Evolutionary conservation across 1,284 basidiomycete genomes (phyloP), one percentile per base, ranked within the genome.

Genomic region (Coniferiporia sulphurascens): DNA sequence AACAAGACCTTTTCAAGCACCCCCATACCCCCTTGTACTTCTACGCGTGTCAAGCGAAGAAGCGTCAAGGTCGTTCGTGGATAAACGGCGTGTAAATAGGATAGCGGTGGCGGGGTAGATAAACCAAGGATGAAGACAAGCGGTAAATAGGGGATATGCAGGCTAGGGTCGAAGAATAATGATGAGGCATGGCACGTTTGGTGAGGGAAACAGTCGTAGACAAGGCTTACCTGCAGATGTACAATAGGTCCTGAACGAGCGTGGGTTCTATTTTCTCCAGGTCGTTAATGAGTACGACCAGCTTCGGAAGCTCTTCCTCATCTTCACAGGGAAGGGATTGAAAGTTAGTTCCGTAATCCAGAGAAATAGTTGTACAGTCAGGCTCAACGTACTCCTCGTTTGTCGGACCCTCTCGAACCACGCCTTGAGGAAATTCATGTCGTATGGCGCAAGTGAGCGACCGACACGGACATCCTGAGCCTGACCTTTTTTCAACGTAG

Each of bases 201-300:
- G 5, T 5, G 27, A 27, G 27, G 27, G 27, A 27, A 27, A 5
- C n/a, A 27, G 27, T 5, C 5, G 35, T 22, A 44, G 41, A 45
- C 52, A 35, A 12, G 10, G 59, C 65, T 34, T 64, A 85, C 87
- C 85, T 87, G 74, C 80, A 86, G 22, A 89, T 84, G 59, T 85
- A 79, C 49, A 89, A 80, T 8, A 88, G 65, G 65, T 89, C 86
- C 65, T 85, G 81, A 52, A 89, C 70, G 4, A 89, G 75, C 1
- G 65, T 53, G 0, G 79, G 70, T 55, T 87, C 85, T 52, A 86
- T 81, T 66, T 84, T 81, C 65, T 91, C 87, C 63, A 91, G 87
- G 54, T 86, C 83, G 59, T 87, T 84, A 17, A 90, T 66, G 10
- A 88, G 66, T 5, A 86, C 73, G 13, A 83, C 75, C 1, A 90